Percentiles rank a stretch among this genome's conserved stretches.
Evolutionary conservation across 148 eudicot species (phyloP).

Genomic region (Oxyria digyna): DNA sequence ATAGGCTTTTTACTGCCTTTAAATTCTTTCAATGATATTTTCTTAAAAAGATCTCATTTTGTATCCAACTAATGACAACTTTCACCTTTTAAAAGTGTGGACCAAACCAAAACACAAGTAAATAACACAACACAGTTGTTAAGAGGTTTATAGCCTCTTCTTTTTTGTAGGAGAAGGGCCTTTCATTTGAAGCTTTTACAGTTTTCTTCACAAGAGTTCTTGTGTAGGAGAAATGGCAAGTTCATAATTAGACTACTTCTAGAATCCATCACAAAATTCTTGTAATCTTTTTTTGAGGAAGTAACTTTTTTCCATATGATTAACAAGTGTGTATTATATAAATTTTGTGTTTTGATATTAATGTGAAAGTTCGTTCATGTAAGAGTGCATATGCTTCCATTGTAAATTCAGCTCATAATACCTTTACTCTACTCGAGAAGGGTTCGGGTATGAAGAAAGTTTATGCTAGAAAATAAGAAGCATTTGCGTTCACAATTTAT

Average conservation of each 20-base stretch:
- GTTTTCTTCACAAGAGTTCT: background rate
- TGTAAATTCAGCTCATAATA: too few relatives aligned
- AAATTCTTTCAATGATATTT: background rate
- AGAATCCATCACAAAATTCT: too few relatives aligned
- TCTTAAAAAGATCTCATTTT: background rate
- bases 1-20: background rate
- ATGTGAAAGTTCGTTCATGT: too few relatives aligned
- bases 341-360: too few relatives aligned
- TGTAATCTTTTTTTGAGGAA: too few relatives aligned
- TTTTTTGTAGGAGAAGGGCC: background rate
- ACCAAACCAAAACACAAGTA: background rate
- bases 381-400: too few relatives aligned
- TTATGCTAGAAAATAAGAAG: too few relatives aligned
- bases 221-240: background rate
- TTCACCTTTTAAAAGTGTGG: background rate
- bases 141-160: background rate
- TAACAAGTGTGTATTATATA: background rate
- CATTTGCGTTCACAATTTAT: too few relatives aligned
- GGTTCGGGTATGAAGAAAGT: too few relatives aligned
- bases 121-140: slow-evolving; percentile 4
- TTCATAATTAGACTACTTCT: background rate
- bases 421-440: too few relatives aligned
- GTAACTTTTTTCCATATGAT: background rate
- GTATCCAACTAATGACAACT: slow-evolving; percentile 2
- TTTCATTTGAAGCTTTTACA: background rate